A percentile compares a stretch with the other conserved stretches of the same genome.
Evolutionary conservation across 768 basidiomycete species (phyloP).

Genomic region (Boletus huronensis): DNA sequence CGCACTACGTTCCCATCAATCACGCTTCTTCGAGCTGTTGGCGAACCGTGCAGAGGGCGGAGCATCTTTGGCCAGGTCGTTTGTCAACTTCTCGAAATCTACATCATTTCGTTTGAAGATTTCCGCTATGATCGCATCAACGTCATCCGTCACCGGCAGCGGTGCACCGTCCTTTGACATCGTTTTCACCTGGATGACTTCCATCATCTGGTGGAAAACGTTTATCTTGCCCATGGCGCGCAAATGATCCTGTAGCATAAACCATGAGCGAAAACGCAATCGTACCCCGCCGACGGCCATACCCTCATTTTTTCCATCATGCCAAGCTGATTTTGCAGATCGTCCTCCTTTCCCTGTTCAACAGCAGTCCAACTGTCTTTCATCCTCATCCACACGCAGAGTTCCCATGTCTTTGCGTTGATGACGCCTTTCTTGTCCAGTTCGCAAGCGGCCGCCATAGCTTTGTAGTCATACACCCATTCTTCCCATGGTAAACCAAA

Average conservation of each 20-base stretch:
- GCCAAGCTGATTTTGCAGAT: slow-evolving; percentile 19
- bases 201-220: slow-evolving; percentile 33
- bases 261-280: not conserved
- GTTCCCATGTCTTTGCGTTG: slow-evolving; percentile 24
- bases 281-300: not conserved
- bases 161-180: slow-evolving; percentile 22
- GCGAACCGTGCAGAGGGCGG: slow-evolving; percentile 22
- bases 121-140: slow-evolving; percentile 30
- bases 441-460: slow-evolving; percentile 27
- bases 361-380: slow-evolving; percentile 26
- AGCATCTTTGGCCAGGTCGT: slow-evolving; percentile 19
- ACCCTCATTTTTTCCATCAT: slow-evolving; percentile 33
- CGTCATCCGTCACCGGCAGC: slow-evolving; percentile 28
- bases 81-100: slow-evolving; percentile 30
- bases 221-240: slow-evolving; percentile 29
- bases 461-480: slow-evolving; percentile 30
- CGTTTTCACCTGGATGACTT: slow-evolving; percentile 32
- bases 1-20: slow-evolving; percentile 17
- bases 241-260: slow-evolving; percentile 21
- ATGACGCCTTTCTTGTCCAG: slow-evolving; percentile 21
- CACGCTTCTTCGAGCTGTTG: slow-evolving; percentile 27
- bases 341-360: slow-evolving; percentile 26
- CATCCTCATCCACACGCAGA: slow-evolving; percentile 34
- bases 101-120: slow-evolving; percentile 31
- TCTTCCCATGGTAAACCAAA: slow-evolving; percentile 34